Conservation (phyloP, 257 asterid species). For the Osmanthus fragrans region DNA sequence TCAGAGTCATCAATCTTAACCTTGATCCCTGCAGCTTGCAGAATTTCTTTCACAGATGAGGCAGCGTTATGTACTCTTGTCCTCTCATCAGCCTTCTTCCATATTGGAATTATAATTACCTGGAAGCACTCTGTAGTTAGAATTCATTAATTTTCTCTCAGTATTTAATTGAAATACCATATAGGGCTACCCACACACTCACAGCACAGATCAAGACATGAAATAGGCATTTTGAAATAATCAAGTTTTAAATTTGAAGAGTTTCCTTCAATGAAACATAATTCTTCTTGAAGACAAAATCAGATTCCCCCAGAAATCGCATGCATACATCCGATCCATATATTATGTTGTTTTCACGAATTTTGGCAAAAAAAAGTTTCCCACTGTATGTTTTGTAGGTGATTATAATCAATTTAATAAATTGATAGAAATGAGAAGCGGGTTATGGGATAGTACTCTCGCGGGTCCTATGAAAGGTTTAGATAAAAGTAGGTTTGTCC, state of each 20-base stretch:
- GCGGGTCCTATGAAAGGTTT: too few relatives aligned
- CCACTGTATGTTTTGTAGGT: not conserved
- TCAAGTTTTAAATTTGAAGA: constrained; percentile 7
- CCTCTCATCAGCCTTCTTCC: constrained; percentile 82
- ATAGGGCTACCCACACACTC: constrained; percentile 8
- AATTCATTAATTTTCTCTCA: constrained; percentile 13
- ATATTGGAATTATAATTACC: constrained; percentile 91
- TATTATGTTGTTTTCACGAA: not conserved
- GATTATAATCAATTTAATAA: too few relatives aligned
- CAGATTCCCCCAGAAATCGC: not conserved
- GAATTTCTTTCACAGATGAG: constrained; percentile 63
- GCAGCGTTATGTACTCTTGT: constrained; percentile 70
- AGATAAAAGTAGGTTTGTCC: too few relatives aligned
- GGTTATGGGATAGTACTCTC: too few relatives aligned
- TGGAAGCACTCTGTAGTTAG: constrained; percentile 36
- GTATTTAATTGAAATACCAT: constrained; percentile 3
- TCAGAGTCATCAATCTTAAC: constrained; percentile 88
- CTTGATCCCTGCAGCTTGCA: constrained; percentile 76
- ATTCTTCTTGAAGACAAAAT: constrained; percentile 2
- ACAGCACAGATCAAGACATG: not conserved
- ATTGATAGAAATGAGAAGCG: too few relatives aligned
- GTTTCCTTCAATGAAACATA: not conserved
- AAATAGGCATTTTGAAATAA: constrained; percentile 17
- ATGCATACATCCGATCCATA: not conserved
- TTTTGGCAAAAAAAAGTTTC: not conserved